Conservation (phyloP, 495 filamentous ascomycete species). For the Daldinia decipiens region DNA sequence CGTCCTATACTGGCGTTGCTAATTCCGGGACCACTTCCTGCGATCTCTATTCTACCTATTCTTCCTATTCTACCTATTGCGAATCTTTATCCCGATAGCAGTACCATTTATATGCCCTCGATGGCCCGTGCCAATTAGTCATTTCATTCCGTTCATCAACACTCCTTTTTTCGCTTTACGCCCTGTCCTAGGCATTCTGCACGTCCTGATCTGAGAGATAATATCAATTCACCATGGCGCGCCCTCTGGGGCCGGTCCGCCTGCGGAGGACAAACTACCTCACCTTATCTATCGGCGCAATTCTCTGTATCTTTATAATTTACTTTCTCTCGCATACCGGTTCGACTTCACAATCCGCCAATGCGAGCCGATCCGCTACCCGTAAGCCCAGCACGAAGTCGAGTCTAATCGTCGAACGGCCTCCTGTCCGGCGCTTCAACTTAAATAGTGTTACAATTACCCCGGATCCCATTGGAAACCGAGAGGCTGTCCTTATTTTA, state of each 20-base stretch:
- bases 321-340: slow-evolving; percentile 55
- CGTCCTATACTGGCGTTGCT: slow-evolving; percentile 28
- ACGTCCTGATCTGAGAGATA: slow-evolving; percentile 29
- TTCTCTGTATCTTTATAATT: slow-evolving; percentile 64
- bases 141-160: slow-evolving; percentile 33
- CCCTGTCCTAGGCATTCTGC: slow-evolving; percentile 24
- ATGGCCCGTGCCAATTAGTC: slow-evolving; percentile 43
- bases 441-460: slow-evolving; percentile 92
- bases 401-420: slow-evolving; percentile 66
- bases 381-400: slow-evolving; percentile 84
- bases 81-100: slow-evolving; percentile 26
- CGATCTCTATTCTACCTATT: slow-evolving; percentile 15
- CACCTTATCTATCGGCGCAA: slow-evolving; percentile 60
- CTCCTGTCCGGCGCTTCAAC: slow-evolving; percentile 93
- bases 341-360: slow-evolving; percentile 59
- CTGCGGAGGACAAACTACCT: slow-evolving; percentile 64
- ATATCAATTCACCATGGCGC: slow-evolving; percentile 55
- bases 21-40: slow-evolving; percentile 6
- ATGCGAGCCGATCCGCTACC: slow-evolving; percentile 75
- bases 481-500: slow-evolving; percentile 88
- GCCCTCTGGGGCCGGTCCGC: slow-evolving; percentile 65
- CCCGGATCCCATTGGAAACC: slow-evolving; percentile 73
- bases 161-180: slow-evolving; percentile 25
- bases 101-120: slow-evolving; percentile 31
- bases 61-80: slow-evolving; percentile 17